Base-by-base conservation (phyloP, 2,329 filamentous ascomycete genomes). In the Fragosphaeria purpurea region DNA sequence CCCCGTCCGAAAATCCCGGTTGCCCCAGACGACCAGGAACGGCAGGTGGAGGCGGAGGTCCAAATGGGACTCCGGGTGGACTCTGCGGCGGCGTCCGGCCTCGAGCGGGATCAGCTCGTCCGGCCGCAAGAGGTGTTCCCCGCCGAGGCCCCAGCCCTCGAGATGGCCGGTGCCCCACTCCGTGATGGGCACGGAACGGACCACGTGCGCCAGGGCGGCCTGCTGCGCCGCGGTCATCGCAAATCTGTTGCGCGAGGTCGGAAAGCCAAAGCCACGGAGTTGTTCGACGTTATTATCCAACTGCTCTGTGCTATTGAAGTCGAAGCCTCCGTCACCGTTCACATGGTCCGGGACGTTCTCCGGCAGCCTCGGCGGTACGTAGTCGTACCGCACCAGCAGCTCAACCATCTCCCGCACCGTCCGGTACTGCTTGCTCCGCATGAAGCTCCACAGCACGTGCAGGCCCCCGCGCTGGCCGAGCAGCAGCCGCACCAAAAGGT, bases 1-100 rank as follows among this genome's bases (percentile, higher is more conserved):
- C 32, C 50, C 72, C 1, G 71, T 77, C 5, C 61, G 46, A 47
- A 70, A 72, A 62, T 85, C 72, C 33, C 83, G 66, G 60, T 76
- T 76, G 1, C 85, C 85, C 70, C 77, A 86, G 12, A 77, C 54
- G 57, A 82, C 70, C 72, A 86, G 82, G 51, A 74, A 67, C 11
- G 73, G 82, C 13, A 55, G 11, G 38, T 57, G 55, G 10, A 12
- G 68, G 57, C 76, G 70, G 10, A 68, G 54, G 50, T 81, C 70
- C n/a, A 86, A 61, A 30, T 71, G 55, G 37, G 86, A 60, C 0
- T 70, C 62, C 2, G 50, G 47, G 31, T 35, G 12, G 5, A 6
- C 10, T 7, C 39, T 47, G 22, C 48, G 32, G 12, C 84, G 67
- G 12, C 71, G 65, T 0, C 74, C 62, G 0, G 73, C 67, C 59